Conservation (phyloP, 1,284 basidiomycete species). For the Grifola frondosa region DNA sequence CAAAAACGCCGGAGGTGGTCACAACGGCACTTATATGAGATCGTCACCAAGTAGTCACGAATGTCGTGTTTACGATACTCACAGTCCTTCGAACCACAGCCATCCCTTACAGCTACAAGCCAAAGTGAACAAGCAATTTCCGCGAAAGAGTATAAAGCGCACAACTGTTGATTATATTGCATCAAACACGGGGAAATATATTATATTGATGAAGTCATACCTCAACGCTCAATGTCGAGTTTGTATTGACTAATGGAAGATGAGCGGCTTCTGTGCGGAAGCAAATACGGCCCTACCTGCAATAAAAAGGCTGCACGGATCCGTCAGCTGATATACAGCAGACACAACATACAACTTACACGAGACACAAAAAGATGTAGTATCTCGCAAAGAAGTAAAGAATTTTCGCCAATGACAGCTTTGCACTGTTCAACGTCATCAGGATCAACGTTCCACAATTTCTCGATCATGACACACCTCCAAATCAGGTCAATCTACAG, state of each 20-base stretch:
- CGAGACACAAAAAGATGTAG: constrained; percentile 3
- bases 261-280: not conserved
- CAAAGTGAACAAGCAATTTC: not conserved
- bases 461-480: no score
- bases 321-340: not conserved
- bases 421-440: not conserved
- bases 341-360: not conserved
- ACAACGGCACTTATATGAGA: not conserved
- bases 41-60: not conserved
- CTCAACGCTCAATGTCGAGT: not conserved
- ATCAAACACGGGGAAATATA: no score
- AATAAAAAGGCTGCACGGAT: not conserved
- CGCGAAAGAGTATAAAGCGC: no score
- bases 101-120: constrained; percentile 4
- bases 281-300: not conserved
- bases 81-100: constrained; percentile 10
- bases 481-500: no score
- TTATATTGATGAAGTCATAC: not conserved
- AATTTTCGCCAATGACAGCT: constrained; percentile 5
- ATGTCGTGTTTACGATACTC: not conserved
- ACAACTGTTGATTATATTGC: no score
- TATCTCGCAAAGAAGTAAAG: constrained; percentile 8
- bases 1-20: not conserved
- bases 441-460: no score
- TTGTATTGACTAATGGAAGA: constrained; percentile 1